Base-by-base conservation (phyloP, 257 asterid genomes). In the Jasminum sambac region DNA sequence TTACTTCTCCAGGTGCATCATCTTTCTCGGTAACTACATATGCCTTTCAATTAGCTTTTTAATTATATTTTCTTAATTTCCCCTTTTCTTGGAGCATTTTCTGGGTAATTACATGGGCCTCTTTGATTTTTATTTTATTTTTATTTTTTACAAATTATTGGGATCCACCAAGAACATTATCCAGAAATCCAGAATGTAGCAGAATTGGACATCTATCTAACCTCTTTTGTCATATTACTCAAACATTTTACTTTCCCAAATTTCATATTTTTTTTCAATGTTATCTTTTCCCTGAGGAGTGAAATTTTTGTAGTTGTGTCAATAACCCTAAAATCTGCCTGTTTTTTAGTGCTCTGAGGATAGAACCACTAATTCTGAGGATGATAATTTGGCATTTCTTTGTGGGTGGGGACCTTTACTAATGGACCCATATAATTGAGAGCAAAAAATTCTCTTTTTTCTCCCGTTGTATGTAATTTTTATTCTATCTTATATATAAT, bases 321-420 rank as follows among this genome's bases (percentile, higher is more conserved):
- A 25, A 39, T n/a, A 55, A 73, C 50, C 40, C 50, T 57, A 39
- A 65, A 25, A 34, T 37, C 38, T 67, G 23, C 19, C 55, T 57
- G 48, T 44, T 34, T 34, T 66, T 78, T 42, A 39, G 52, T 50
- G 63, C 67, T 73, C 50, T 65, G 11, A 63, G 14, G 57, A 11
- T 52, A 25, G 78, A 63, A 55, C 78, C 82, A 65, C 75, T 64
- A 25, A 25, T 48, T 34, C 63, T 34, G 66, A 57, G 74, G 87
- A 74, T 68, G 71, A 74, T 65, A 42, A 16, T 71, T 79, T 48
- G 74, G 79, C 44, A 11, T 73, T 14, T 38, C 24, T 16, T 68
- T n/a, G n/a, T n/a, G n/a, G n/a, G 63, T n/a, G 64, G 57, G 60
- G 40, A 55, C 62, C 61, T 52, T 11, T 10, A 8, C 13, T 52